phyloP scores from a whole-genome alignment of 345 rosid species.

The Eucalyptus lansdowneana region DNA sequence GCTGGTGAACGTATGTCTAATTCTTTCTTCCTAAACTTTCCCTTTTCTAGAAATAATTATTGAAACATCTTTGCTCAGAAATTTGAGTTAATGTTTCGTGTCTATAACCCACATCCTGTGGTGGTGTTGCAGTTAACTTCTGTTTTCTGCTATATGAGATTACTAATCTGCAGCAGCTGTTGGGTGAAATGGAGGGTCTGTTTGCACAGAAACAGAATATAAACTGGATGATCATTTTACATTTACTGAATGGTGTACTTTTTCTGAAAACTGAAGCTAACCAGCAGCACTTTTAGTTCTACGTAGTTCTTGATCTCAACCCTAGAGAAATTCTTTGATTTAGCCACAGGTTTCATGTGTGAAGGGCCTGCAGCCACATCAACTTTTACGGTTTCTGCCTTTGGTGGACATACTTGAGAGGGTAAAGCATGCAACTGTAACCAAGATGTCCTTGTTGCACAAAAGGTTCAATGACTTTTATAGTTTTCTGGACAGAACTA shows the following conservation, averaged over 20 bases:
- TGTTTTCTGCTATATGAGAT: neutral
- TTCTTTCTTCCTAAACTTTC: neutral
- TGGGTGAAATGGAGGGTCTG: neutral
- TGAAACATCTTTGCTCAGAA: neutral
- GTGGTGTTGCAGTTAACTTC: neutral
- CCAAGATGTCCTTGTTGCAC: neutral
- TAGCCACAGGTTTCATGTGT: neutral
- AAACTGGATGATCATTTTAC: neutral
- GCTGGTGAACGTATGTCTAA: conserved; percentile 54
- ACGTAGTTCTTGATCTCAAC: neutral
- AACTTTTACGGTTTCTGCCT: neutral
- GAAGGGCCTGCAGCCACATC: neutral
- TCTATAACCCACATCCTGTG: neutral
- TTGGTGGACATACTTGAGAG: neutral
- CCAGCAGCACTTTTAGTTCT: neutral
- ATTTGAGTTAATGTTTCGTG: neutral
- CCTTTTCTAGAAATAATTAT: neutral
- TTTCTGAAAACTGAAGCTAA: neutral
- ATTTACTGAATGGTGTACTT: neutral
- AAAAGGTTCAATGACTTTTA: neutral
- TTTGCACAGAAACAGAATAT: neutral
- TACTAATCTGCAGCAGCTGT: neutral
- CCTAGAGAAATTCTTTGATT: neutral
- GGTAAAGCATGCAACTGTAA: neutral
- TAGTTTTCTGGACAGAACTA: neutral